These are phyloP conservation scores for Citrus glauca DNA, from an alignment of 345 rosid species.

Conservation along the genomic window DNA sequence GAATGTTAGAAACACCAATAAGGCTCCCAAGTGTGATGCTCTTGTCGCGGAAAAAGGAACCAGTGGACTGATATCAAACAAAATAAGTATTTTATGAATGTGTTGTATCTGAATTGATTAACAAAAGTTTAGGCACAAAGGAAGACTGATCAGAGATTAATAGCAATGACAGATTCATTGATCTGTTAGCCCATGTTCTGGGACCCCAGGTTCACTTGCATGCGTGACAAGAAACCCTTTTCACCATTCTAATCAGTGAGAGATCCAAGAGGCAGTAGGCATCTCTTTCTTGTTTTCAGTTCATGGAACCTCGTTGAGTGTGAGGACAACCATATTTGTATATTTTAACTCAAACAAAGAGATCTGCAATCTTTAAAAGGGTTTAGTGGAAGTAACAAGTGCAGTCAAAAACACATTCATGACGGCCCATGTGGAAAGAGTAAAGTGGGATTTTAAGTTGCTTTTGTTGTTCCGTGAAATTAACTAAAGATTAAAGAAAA, in stretches of 20 bases:
- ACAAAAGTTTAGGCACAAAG: background rate
- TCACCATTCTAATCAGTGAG: background rate
- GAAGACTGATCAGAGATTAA: background rate
- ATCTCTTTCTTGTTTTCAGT: slow-evolving; percentile 5
- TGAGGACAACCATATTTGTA: slow-evolving; percentile 4
- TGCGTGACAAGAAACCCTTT: background rate
- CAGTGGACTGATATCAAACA: slow-evolving; percentile 52
- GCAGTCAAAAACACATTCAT: slow-evolving; percentile 22
- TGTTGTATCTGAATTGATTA: too few species aligned
- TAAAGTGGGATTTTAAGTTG: slow-evolving; percentile 13
- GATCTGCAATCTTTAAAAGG: background rate
- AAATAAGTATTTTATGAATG: background rate
- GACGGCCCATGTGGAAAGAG: slow-evolving; percentile 15
- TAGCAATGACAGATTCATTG: slow-evolving; percentile 1
- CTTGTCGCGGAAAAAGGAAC: slow-evolving; percentile 72
- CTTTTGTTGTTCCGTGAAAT: background rate
- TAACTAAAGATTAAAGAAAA: background rate
- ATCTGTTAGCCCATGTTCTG: slow-evolving; percentile 6
- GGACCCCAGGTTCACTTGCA: slow-evolving; percentile 8
- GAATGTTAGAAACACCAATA: slow-evolving; percentile 62
- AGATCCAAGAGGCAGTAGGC: slow-evolving; percentile 11
- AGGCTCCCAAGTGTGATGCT: slow-evolving; percentile 77
- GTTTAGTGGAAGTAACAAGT: background rate
- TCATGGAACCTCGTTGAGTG: slow-evolving; percentile 2
- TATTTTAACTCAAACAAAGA: slow-evolving; percentile 5